Evolutionary conservation across 371 early-diverging fungal genomes (phyloP), one percentile per base, ranked within the genome.

Genomic region (Apophysomyces elegans): DNA sequence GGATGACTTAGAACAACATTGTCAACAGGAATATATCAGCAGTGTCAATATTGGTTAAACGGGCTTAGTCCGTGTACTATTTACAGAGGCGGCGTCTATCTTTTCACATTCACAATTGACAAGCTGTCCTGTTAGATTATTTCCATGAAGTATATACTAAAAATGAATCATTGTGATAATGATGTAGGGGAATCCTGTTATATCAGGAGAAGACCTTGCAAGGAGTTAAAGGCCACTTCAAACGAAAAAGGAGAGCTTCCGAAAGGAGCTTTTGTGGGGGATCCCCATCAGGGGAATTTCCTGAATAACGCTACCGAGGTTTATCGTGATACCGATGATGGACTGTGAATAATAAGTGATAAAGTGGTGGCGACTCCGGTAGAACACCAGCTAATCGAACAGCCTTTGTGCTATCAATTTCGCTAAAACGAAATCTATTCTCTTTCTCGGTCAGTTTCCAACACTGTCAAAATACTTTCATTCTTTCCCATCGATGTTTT

Each of bases 101-200:
- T 21, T 21, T 50, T 50, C 54, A 50, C 54, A 50, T 21, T 21
- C 54, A 50, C 21, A 50, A 50, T 50, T 50, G 54, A 50, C 54
- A 50, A 50, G 21, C 21, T 32, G 9, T 50, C 21, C 21, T 50
- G 2, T 9, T 50, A 41, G 54, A 50, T 50, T 5, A 26, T 9
- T 50, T 50, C 9, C 54, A 50, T n/a, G 54, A 50, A 16, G 54
- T 26, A 50, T n/a, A 18, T 50, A 21, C 21, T 26, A 16, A 50
- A 50, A 50, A 50, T 50, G 54, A 50, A 50, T n/a, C 21, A 50
- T 50, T 50, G 54, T 50, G 21, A 50, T 21, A 16, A 50, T 50
- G 54, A 50, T 50, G 54, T 50, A 21, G 54, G 54, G 54, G 54
- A 50, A 50, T 50, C 54, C 21, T 16, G 54, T 50, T 50, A n/a